A percentile compares a stretch with the other conserved stretches of the same genome.
Evolutionary conservation across 192 early-diverging fungal species (phyloP).

Genomic region (Podila epicladia): DNA sequence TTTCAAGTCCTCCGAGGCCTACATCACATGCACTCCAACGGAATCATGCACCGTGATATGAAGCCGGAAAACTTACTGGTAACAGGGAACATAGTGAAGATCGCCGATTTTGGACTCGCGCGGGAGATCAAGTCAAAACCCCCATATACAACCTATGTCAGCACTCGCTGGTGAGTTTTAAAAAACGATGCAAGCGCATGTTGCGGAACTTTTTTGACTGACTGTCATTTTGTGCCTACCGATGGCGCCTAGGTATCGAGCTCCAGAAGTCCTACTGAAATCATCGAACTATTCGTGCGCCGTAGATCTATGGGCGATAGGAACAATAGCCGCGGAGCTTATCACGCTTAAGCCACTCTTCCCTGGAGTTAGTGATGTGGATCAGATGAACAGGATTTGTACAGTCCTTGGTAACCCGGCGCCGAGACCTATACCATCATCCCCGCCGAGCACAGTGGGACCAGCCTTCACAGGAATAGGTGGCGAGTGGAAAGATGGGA

Average conservation of each 20-base stretch:
- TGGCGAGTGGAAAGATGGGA: conserved; percentile 80
- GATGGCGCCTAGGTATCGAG: conserved; percentile 78
- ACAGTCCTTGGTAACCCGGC: conserved; percentile 81
- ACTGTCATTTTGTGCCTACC: neutral
- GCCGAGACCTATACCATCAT: neutral
- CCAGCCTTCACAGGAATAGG: conserved; percentile 12
- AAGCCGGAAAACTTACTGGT: conserved; percentile 97
- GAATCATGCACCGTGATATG: conserved; percentile 96
- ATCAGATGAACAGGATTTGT: conserved; percentile 90
- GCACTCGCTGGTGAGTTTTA: conserved; percentile 89
- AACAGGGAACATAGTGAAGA: conserved; percentile 73
- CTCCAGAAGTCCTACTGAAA: conserved; percentile 92
- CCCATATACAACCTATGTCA: conserved; percentile 97
- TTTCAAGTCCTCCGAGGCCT: conserved; percentile 90
- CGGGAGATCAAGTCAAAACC: conserved; percentile 87
- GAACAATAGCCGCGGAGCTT: conserved; percentile 93
- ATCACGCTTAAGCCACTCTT: conserved; percentile 89
- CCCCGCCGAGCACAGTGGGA: neutral
- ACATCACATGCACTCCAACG: conserved; percentile 91
- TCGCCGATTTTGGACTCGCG: conserved; percentile 97
- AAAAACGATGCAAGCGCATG: neutral
- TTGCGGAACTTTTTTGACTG: neutral
- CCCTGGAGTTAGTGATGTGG: conserved; percentile 93
- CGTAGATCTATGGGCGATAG: conserved; percentile 97
- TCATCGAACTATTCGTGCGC: conserved; percentile 87